Evolutionary conservation across 768 basidiomycete species (phyloP), one percentile per base, ranked within the genome.

Genomic region (Kwoniella dejecticola): DNA sequence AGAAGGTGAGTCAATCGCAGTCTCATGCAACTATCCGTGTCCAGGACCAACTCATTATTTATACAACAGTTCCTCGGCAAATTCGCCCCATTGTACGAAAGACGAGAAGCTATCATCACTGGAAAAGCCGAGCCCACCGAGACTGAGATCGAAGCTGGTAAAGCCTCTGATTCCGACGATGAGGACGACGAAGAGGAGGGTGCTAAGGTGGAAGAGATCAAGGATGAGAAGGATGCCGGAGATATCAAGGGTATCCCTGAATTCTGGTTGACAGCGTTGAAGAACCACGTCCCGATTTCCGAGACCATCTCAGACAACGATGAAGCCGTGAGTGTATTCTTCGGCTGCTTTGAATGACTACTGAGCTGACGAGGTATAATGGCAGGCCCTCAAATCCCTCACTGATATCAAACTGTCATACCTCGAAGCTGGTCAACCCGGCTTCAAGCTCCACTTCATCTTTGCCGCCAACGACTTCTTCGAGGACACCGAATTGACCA

Each of bases 201-300:
- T 24, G 75, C 82, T 33, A 57, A 69, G 47, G 67, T 73, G 47
- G 72, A 77, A 38, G 76, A 78, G 33, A 70, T 71, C 42, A 55
- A 67, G 59, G 59, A 76, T 62, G 62, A 80, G 46, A 69, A 69
- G 62, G 72, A 66, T 56, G 47, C 46, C 52, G 64, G 79, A 36
- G 61, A 78, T 26, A 49, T 75, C 58, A 79, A 80, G 74, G 83
- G 87, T 53, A 90, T 99, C 69, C 91, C 94, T 52, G 89, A 95
- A 72, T 99, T 99, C 84, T 99, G 95, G 95, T 86, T 96, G 71
- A 98, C 96, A 1, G 91, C 93, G 2, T 83, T 98, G 55, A 87
- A 89, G 67, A 98, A 96, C 80, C 93, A 98, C 79, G 79, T 88
- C 56, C 90, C 86, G 50, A 83, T 97, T 57, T 83, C 84, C 42